Base-by-base conservation (phyloP, 2,329 filamentous ascomycete genomes). In the Fusarium devonianum region DNA sequence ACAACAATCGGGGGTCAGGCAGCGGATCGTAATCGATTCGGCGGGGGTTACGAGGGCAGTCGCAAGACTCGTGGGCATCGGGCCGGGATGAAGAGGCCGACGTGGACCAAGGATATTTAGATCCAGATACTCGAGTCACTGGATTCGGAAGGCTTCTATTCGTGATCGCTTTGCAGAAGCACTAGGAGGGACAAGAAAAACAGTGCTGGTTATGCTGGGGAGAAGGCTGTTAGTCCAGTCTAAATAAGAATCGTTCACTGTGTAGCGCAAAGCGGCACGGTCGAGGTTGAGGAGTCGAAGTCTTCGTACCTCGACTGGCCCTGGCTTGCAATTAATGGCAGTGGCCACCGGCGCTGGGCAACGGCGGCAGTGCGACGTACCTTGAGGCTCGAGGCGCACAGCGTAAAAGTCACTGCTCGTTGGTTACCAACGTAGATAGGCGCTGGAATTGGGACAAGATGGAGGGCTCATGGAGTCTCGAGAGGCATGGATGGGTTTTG, bases 401-500 rank as follows among this genome's bases (percentile, higher is more conserved):
- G 35, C 42, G 58, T 49, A 56, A 41, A 28, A 58, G 49, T 44
- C 51, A 58, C 40, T 30, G 42, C 39, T 58, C 25, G 50, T 58
- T 59, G 59, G 49, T 50, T 49, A 53, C 65, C 23, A 53, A 60
- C 53, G 44, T 52, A 54, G 53, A 47, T 30, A 43, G 47, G 58
- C 38, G 57, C 38, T 61, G 39, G 17, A 32, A 56, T 61, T 57
- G 57, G 30, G 49, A 57, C 56, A 41, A 36, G 48, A 58, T 62
- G 55, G 63, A 64, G 45, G 56, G 62, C 62, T 62, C 59, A 63
- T 64, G 52, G 59, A 64, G 54, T 60, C 58, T 62, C 51, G 53
- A 55, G 50, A 63, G 53, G 39, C 51, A 60, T 63, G 56, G 59
- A 63, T 64, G 48, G 57, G 62, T 63, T 64, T 64, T 64, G 51